phyloP scores from a whole-genome alignment of 2,329 filamentous ascomycete species.

The Sclerotinia borealis region DNA sequence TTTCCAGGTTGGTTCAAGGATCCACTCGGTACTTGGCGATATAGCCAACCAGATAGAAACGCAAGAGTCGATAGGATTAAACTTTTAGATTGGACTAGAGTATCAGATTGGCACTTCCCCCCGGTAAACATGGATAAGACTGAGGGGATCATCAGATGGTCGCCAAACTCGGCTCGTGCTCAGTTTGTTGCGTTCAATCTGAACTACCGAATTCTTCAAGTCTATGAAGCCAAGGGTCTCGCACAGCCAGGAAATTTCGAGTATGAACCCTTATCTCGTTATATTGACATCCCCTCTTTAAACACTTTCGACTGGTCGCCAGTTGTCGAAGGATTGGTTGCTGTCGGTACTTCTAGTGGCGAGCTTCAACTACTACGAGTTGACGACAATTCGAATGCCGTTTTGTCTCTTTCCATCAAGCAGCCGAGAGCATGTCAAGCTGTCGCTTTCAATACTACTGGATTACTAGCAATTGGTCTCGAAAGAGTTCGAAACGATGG shows the following conservation, averaged over 20 bases:
- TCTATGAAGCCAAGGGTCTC: constrained; percentile 56
- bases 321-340: constrained; percentile 58
- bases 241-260: constrained; percentile 48
- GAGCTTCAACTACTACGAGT: constrained; percentile 70
- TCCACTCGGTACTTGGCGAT: background rate
- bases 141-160: constrained; percentile 59
- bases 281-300: constrained; percentile 57
- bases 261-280: constrained; percentile 49
- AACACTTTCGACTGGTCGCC: constrained; percentile 65
- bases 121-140: constrained; percentile 18
- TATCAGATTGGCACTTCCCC: background rate
- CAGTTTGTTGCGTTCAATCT: constrained; percentile 61
- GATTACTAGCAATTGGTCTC: constrained; percentile 69
- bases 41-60: background rate
- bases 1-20: background rate
- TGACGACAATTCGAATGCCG: constrained; percentile 61
- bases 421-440: constrained; percentile 74
- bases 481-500: constrained; percentile 77
- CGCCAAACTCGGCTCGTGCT: constrained; percentile 50
- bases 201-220: constrained; percentile 55
- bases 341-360: constrained; percentile 68
- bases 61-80: background rate
- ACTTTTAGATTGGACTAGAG: background rate
- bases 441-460: constrained; percentile 68
- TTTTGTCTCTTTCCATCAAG: constrained; percentile 62